Evolutionary conservation across 192 early-diverging fungal species (phyloP), one percentile per base, ranked within the genome.

Genomic region (Coemansia sp.): DNA sequence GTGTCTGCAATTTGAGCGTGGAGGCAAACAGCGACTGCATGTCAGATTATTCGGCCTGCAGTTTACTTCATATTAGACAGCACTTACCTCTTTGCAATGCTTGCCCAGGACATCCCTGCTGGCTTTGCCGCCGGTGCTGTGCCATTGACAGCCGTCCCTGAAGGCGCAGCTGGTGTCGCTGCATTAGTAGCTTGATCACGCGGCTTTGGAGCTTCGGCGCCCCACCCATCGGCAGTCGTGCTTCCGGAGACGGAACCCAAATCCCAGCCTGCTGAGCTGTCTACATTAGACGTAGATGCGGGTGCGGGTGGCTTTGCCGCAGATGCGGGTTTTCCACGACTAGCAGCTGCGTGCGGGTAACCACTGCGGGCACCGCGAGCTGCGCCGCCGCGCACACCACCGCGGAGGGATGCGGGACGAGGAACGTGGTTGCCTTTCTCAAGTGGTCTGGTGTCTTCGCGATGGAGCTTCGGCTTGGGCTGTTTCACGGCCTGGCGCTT

Each of bases 341-440:
- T 71, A 64, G 59, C 66, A 31, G 69, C 64, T 19, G 73, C 84
- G 64, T 78, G 51, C 54, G 76, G 74, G 33, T 82, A 62, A 57
- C 85, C 84, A 31, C 83, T 85, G 54, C 87, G 84, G 21, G 88
- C 85, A 24, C 91, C 88, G 64, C 89, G 89, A 61, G 81, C 82
- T 23, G 85, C 90, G 58, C 89, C 89, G 65, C 88, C 88, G 70
- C 91, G 86, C 53, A 85, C 80, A 31, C 89, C 83, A 22, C 80
- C 80, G 60, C 83, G 83, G 69, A 84, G 78, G 24, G 80, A 85
- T 29, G 84, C 75, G 27, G 76, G 76, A 55, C 85, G 86, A 46
- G 87, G 87, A 30, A 87, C 86, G 56, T 84, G 61, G 69, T 63
- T 59, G 69, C 67, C 60, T 51, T 80, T 73, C 61, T 82, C 73